Base-by-base conservation (phyloP, 176 grass and related monocot genomes). In the Carex parvula region DNA sequence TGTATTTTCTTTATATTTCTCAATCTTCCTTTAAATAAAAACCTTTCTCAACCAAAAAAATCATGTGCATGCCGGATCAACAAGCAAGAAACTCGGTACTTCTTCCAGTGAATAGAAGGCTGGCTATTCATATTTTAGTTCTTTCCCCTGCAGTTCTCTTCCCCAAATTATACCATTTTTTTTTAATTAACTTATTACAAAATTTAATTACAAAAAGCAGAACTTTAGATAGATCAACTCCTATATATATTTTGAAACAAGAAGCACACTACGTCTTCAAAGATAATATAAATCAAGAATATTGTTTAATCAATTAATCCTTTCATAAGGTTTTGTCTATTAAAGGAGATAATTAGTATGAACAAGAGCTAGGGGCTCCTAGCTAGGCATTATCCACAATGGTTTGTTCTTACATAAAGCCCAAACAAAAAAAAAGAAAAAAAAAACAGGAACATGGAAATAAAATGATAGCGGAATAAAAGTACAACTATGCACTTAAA, bases 381-480 rank as follows among this genome's bases (percentile, higher is more conserved):
- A 85, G 17, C 32, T 78, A 85, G 17, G 20, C 55, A 79, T 78
- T 63, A 85, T 61, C 69, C 29, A 48, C 55, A 79, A 61, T 26
- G 48, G 53, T 42, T 26, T 8, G 53, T 62, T 57, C 39, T 20
- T 44, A 57, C 57, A 76, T 67, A 41, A 72, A 44, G 7, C 13
- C 22, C 24, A 75, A 46, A 59, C 32, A 60, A 67, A 4, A 70
- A 37, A 13, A 73, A 13, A n/a, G 39, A 21, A 21, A 72, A 0
- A 54, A 11, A 44, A 57, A 72, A 48, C 52, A 60, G 16, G 58
- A 48, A 29, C 14, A 76, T 54, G 46, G 32, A 21, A 18, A 79
- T 15, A 65, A 54, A 66, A 55, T 66, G 11, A 66, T 30, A 75
- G 44, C 16, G 24, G 37, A 67, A 66, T 32, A 86, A 29, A 54